Base-by-base conservation (phyloP, 306 rosid species). In the Hylodesmum podocarpum region DNA sequence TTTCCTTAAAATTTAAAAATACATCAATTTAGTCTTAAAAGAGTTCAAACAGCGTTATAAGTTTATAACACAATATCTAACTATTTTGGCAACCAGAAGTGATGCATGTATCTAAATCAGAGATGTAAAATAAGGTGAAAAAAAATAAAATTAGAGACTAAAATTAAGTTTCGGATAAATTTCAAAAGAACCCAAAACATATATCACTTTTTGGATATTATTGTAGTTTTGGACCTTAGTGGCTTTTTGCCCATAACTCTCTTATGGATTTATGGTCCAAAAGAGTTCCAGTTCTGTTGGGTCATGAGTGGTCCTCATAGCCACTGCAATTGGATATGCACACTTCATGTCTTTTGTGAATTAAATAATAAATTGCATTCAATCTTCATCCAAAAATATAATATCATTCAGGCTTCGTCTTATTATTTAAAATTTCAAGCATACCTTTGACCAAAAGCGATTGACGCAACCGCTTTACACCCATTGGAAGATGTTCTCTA, bases 401-500 rank as follows among this genome's bases (percentile, higher is more conserved):
- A 49, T 1, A 25, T 8, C 9, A 37, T 40, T 3, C 11, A 25
- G 64, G 21, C 50, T 67, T 31, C 44, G 24, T 79, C 80, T 44
- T 40, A 65, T 66, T 70, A 2, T 22, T 74, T 49, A 63, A 76
- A 86, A 73, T 78, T 72, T 65, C 91, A 92, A 98, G 87, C 99
- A 96, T 72, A 96, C 97, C 19, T 96, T 96, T 70, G 99, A 96
- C 87, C 99, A 96, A 78, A 91, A 92, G 98, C 93, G 99, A 81
- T 82, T 96, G 94, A 96, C 92, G 82, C 98, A 96, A 74, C 98
- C 97, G 3, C 96, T 96, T 24, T 92, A 96, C 94, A 96, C 86
- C 99, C 98, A 72, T 92, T 96, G 99, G 99, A 96, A 84, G 98
- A 92, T 75, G 97, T 91, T 84, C 99, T 96, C 65, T 96, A 96